These are phyloP conservation scores for Golubevia sp. DNA, from an alignment of 1,284 basidiomycete genomes.

Conservation along the genomic window DNA sequence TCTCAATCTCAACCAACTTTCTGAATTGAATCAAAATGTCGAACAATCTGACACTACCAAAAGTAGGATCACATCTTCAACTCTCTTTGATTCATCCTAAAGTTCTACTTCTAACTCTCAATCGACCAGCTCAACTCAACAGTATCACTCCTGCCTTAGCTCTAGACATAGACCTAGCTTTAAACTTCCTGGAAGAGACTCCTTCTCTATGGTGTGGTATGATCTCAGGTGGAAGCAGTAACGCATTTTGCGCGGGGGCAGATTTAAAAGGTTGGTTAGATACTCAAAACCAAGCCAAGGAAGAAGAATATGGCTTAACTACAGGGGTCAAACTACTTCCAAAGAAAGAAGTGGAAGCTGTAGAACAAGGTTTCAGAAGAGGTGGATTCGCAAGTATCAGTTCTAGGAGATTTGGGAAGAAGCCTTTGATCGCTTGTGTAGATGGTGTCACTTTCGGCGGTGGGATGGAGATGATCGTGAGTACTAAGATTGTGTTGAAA, in stretches of 20 bases:
- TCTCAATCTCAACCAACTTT: too few relatives aligned
- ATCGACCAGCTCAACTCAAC: conserved; percentile 44
- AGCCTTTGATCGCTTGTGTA: conserved; percentile 47
- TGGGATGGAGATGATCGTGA: conserved; percentile 42
- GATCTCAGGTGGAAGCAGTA: conserved; percentile 42
- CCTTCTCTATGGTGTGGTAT: conserved; percentile 41
- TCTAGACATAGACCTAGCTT: conserved; percentile 29
- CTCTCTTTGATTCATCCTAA: conserved; percentile 27
- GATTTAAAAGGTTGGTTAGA: conserved; percentile 19
- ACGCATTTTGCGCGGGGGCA: conserved; percentile 35
- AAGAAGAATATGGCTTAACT: conserved; percentile 2
- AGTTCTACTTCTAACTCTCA: conserved; percentile 40
- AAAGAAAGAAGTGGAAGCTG: not conserved
- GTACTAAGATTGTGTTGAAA: not conserved
- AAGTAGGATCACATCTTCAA: conserved; percentile 37
- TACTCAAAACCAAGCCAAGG: conserved; percentile 35
- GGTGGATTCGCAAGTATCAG: conserved; percentile 46
- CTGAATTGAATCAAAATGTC: too few relatives aligned
- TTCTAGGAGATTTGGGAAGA: conserved; percentile 25
- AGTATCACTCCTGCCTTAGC: conserved; percentile 40
- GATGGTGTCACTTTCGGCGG: conserved; percentile 49
- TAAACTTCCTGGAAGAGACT: conserved; percentile 43
- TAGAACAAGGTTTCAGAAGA: conserved; percentile 1
- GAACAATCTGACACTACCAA: too few relatives aligned
- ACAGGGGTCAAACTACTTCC: conserved; percentile 1